These are phyloP conservation scores for Leccinum variicolor DNA, from an alignment of 768 basidiomycete species.

Conservation along the genomic window DNA sequence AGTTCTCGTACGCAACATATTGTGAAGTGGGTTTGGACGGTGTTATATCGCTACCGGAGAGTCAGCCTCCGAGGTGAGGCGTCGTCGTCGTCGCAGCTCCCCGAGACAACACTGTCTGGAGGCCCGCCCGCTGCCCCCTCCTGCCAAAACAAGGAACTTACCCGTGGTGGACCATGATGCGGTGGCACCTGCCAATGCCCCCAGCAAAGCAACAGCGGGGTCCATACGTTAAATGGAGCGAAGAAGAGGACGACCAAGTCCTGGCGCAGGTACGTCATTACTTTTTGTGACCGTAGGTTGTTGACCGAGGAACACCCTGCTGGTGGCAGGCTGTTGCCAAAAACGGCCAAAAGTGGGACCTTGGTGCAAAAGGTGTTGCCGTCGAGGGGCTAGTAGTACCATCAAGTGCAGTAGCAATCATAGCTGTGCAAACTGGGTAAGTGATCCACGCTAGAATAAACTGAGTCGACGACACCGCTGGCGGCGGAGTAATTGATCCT, in stretches of 20 bases:
- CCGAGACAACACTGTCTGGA: constrained; percentile 7
- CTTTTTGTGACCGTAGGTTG: neutral
- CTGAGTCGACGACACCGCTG: too few species aligned
- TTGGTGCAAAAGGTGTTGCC: constrained; percentile 39
- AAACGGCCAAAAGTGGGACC: constrained; percentile 38
- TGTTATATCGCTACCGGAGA: neutral
- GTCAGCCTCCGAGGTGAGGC: constrained; percentile 5
- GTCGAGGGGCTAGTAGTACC: constrained; percentile 33
- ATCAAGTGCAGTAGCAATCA: constrained; percentile 39
- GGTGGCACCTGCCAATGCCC: constrained; percentile 7
- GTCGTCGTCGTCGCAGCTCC: neutral
- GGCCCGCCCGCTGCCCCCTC: neutral
- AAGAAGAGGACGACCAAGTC: constrained; percentile 37
- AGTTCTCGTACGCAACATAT: constrained; percentile 1
- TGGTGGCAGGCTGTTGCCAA: constrained; percentile 34
- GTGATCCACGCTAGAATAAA: neutral
- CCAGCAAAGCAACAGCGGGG: constrained; percentile 34
- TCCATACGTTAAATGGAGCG: constrained; percentile 42
- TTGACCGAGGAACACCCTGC: neutral
- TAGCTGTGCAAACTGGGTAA: constrained; percentile 39
- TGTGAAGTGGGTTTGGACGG: neutral
- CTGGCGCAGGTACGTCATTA: constrained; percentile 32
- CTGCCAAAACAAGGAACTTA: constrained; percentile 19
- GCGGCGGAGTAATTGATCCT: too few species aligned
- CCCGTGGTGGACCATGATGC: constrained; percentile 29